Evolutionary conservation across 2,329 filamentous ascomycete genomes (phyloP), one percentile per base, ranked within the genome.

Genomic region (Tolypocladium tropicale): DNA sequence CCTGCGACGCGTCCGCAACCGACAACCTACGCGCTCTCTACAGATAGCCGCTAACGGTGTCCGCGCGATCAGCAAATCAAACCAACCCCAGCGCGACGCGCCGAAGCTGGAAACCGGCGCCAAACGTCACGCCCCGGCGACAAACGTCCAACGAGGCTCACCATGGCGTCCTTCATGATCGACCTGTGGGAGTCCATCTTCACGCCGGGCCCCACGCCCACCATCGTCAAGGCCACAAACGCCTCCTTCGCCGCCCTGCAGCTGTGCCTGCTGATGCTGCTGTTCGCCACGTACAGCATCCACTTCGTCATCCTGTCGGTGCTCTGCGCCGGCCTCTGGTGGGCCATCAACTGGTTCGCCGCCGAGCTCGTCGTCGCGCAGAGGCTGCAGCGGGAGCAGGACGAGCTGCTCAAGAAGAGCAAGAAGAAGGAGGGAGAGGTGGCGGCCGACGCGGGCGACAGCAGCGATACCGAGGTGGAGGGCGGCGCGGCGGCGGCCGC

Each of bases 291-390:
- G 9, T 84, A 88, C 72, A 95, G 88, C 74, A 81, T 95, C 61
- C 94, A 97, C 78, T 96, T 96, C 67, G 70, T 90, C 60, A 78
- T 93, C 57, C 81, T 99, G 6, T 95, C 90, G 14, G 66, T 85
- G 57, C 77, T 99, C 11, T 90, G 84, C 60, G 92, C 76, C 34
- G 88, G 89, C 5, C 79, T 97, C 37, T 99, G 94, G 94, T 91
- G 83, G 76, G 84, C 88, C 56, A 92, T 97, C 74, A 97, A 97
- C 80, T 99, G 94, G 94, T 97, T 99, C 68, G 91, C 90, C 55
- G 74, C 75, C 50, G 93, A 84, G 74, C 69, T 84, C 52, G 74
- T 73, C 59, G 67, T 69, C 53, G 75, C 75, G 39, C 68, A 74
- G 64, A 63, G 59, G n/a, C 63, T 62, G 36, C 67, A 73, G 64